phyloP scores from a whole-genome alignment of 2,329 filamentous ascomycete genomes.

The Phoma sp. region DNA sequence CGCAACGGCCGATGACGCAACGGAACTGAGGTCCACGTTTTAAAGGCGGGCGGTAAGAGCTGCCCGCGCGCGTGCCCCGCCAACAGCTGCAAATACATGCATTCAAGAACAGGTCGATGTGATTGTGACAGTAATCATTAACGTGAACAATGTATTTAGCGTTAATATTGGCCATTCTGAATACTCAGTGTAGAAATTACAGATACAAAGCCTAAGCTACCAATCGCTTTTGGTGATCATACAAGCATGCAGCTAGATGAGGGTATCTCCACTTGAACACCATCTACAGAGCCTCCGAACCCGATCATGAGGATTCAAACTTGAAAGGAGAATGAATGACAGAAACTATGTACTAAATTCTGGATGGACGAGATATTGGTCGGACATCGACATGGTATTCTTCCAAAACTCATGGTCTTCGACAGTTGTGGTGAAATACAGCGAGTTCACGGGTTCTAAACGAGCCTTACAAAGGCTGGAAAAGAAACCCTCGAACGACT shows the following conservation, averaged over 20 bases:
- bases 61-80: constrained; percentile 9
- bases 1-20: constrained; percentile 36
- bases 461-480: not conserved
- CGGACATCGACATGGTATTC: not conserved
- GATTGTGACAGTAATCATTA: not conserved
- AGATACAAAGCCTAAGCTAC: constrained; percentile 9
- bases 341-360: constrained; percentile 2
- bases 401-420: not conserved
- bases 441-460: not conserved
- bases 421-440: not conserved
- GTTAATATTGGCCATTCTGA: not conserved
- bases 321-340: constrained; percentile 3
- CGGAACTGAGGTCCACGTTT: constrained; percentile 20
- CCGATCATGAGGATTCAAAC: constrained; percentile 2
- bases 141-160: not conserved
- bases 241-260: constrained; percentile 15
- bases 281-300: constrained; percentile 11
- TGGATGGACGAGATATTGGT: not conserved
- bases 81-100: not conserved
- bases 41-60: constrained; percentile 4
- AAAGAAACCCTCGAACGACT: not conserved
- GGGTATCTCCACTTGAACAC: constrained; percentile 22
- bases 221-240: constrained; percentile 17
- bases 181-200: constrained; percentile 1
- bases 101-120: no score